Evolutionary conservation across 345 rosid genomes (phyloP).

Genomic region (Laguncularia racemosa): DNA sequence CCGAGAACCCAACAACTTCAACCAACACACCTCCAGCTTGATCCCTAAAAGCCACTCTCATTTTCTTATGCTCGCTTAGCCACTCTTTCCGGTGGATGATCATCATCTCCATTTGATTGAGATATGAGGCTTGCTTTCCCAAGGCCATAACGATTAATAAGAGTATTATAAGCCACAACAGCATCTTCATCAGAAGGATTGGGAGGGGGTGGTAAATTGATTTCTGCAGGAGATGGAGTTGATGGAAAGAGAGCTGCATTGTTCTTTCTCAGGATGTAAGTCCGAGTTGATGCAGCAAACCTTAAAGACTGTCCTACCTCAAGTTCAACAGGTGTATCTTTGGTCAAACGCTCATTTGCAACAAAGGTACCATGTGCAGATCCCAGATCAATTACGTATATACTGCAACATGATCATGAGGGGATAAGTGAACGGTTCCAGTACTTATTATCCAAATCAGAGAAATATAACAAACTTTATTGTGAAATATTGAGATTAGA

Average conservation of each 20-base stretch:
- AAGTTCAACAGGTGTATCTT: slow-evolving; percentile 61
- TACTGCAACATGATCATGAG: slow-evolving; percentile 25
- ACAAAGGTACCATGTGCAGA: slow-evolving; percentile 87
- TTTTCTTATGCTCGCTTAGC: slow-evolving; percentile 51
- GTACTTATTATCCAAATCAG: neutral
- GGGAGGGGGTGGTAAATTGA: slow-evolving; percentile 65
- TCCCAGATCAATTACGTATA: slow-evolving; percentile 72
- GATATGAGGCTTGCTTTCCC: slow-evolving; percentile 24
- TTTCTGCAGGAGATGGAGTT: slow-evolving; percentile 51
- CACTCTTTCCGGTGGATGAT: slow-evolving; percentile 28
- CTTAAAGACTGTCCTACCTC: slow-evolving; percentile 79
- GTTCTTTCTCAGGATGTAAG: slow-evolving; percentile 73
- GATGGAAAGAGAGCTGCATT: slow-evolving; percentile 72
- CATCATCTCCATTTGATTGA: slow-evolving; percentile 18
- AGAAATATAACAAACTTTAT: neutral
- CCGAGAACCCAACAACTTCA: slow-evolving; percentile 87
- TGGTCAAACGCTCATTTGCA: slow-evolving; percentile 78
- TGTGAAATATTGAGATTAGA: no score
- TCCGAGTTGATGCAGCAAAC: slow-evolving; percentile 90
- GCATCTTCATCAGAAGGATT: slow-evolving; percentile 86
- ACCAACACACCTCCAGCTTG: slow-evolving; percentile 85
- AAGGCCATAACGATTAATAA: slow-evolving; percentile 70
- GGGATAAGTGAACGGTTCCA: neutral
- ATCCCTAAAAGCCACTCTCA: slow-evolving; percentile 68
- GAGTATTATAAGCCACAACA: slow-evolving; percentile 73